These are phyloP conservation scores for Corymbia citriodora DNA, from an alignment of 441 rosid species.

Conservation along the genomic window DNA sequence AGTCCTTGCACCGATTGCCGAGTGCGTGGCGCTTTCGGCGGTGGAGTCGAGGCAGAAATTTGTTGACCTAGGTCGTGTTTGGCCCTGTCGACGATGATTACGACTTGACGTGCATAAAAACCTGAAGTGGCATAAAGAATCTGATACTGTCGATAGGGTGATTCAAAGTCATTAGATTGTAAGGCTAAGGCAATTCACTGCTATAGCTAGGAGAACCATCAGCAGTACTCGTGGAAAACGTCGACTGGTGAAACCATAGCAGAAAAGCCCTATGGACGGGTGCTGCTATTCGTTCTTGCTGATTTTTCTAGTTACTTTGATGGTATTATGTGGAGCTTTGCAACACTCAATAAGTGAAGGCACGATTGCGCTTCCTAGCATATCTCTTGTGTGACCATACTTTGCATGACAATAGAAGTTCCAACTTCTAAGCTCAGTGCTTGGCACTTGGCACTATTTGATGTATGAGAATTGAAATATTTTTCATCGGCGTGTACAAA, in stretches of 20 bases:
- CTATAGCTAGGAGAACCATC: background rate
- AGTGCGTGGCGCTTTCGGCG: background rate
- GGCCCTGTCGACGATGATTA: background rate
- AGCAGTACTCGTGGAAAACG: background rate
- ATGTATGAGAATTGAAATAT: background rate
- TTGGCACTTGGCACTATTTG: too few species aligned
- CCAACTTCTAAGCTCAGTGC: background rate
- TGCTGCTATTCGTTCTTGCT: background rate
- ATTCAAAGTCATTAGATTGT: background rate
- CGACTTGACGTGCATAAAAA: background rate
- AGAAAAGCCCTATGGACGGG: background rate
- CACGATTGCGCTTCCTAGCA: background rate
- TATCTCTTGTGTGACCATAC: too few species aligned
- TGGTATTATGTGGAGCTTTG: background rate
- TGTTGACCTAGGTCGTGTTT: too few species aligned
- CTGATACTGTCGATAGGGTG: background rate
- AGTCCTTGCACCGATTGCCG: too few species aligned
- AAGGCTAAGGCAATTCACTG: rapidly evolving
- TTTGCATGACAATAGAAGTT: background rate
- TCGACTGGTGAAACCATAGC: background rate
- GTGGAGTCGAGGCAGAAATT: background rate
- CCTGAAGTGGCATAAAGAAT: background rate
- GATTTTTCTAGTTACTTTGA: background rate
- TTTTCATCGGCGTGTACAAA: background rate
- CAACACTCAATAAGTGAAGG: background rate